Conservation (phyloP, 164 flowering plant species). For the Malania oleifera region DNA sequence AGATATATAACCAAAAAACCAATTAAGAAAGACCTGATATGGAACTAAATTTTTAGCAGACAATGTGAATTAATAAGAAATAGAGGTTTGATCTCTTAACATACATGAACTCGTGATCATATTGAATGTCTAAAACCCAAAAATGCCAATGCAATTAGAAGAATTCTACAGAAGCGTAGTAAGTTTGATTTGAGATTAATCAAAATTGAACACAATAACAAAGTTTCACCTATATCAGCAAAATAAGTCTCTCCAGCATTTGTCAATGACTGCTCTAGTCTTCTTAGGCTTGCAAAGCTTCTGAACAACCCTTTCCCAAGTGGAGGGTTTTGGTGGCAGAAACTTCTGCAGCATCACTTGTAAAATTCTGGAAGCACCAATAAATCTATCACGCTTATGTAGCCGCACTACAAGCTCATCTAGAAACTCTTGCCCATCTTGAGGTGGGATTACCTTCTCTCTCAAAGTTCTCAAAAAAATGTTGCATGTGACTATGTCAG, state of each 20-base stretch:
- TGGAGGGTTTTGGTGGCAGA: conserved; percentile 52
- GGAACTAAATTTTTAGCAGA: no score
- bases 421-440: conserved; percentile 62
- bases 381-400: conserved; percentile 38
- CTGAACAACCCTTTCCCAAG: conserved; percentile 55
- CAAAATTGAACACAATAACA: background rate
- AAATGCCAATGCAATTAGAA: no score
- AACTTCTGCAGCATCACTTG: conserved; percentile 76
- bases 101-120: no score
- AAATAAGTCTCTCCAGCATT: conserved; percentile 46
- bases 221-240: conserved; percentile 22
- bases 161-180: no score
- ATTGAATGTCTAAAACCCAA: no score
- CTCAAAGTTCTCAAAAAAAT: conserved; percentile 52
- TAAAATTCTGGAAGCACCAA: conserved; percentile 54
- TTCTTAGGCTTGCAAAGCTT: conserved; percentile 55
- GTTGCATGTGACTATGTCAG: conserved; percentile 64
- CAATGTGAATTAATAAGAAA: no score
- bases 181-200: no score
- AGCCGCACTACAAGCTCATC: conserved; percentile 70
- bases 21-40: no score
- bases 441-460: conserved; percentile 49
- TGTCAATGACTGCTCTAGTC: conserved; percentile 42
- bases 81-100: no score
- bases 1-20: no score